These are phyloP conservation scores for Citrus australasica DNA, from an alignment of 345 rosid genomes.

Conservation along the genomic window DNA sequence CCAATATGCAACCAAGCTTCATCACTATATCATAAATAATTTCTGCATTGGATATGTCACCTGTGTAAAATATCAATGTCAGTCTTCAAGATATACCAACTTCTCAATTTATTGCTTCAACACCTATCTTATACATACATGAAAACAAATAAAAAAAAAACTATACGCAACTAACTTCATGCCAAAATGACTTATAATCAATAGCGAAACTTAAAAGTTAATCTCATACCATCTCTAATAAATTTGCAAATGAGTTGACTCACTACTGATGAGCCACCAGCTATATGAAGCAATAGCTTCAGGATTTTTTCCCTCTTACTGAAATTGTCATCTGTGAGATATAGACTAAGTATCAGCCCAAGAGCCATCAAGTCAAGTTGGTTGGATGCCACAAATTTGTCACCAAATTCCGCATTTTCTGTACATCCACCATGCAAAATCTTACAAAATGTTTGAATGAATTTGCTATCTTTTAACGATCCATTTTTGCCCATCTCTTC, in stretches of 20 bases:
- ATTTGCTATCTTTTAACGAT: constrained; percentile 39
- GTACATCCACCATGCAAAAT: constrained; percentile 26
- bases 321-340: constrained; percentile 32
- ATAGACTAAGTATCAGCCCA: constrained; percentile 50
- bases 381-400: constrained; percentile 21
- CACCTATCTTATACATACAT: not conserved
- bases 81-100: constrained; percentile 6
- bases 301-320: constrained; percentile 40
- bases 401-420: constrained; percentile 21
- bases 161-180: not conserved
- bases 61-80: constrained; percentile 30
- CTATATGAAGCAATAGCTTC: constrained; percentile 45
- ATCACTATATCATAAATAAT: constrained; percentile 34
- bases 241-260: constrained; percentile 49
- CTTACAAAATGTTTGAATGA: constrained; percentile 51
- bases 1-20: constrained; percentile 40
- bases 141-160: not conserved
- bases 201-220: not conserved
- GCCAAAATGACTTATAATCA: not conserved
- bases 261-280: constrained; percentile 42
- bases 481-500: constrained; percentile 43
- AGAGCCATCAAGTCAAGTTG: constrained; percentile 50
- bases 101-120: not conserved
- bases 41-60: constrained; percentile 50
- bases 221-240: constrained; percentile 49